These are phyloP conservation scores for Suhomyces yuchorum DNA, from an alignment of 1,139 yeast genomes.

Conservation along the genomic window DNA sequence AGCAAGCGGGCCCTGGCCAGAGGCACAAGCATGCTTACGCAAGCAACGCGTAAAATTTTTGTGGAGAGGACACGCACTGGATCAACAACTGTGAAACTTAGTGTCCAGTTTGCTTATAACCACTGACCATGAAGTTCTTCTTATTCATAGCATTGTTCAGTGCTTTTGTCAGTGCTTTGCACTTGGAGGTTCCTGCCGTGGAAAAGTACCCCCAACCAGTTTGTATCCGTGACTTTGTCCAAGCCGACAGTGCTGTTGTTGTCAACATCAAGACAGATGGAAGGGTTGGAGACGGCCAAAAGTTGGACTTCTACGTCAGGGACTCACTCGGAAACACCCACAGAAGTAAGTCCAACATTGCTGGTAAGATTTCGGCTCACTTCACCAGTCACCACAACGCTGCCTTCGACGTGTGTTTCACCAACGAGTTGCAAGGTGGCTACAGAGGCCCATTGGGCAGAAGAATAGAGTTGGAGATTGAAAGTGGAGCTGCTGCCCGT, in stretches of 20 bases:
- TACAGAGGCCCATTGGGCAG: constrained; percentile 39
- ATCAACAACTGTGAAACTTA: constrained; percentile 4
- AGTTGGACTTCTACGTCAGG: constrained; percentile 59
- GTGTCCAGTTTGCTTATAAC: not conserved
- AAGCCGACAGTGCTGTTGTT: constrained; percentile 81
- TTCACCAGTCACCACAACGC: constrained; percentile 84
- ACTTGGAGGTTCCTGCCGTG: constrained; percentile 43
- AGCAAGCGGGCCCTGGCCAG: not conserved
- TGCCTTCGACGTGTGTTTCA: constrained; percentile 89
- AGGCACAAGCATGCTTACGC: constrained; percentile 3
- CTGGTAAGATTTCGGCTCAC: constrained; percentile 69
- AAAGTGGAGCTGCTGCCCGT: constrained; percentile 94
- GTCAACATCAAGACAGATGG: constrained; percentile 78
- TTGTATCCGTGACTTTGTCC: constrained; percentile 90
- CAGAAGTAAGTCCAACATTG: constrained; percentile 63
- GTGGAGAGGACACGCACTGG: constrained; percentile 11
- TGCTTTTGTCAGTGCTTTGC: constrained; percentile 33
- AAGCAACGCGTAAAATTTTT: constrained; percentile 10
- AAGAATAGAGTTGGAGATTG: constrained; percentile 85
- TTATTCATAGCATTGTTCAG: constrained; percentile 17
- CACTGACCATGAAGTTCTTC: constrained; percentile 15
- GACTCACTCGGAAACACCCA: constrained; percentile 74
- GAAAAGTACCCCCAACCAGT: constrained; percentile 38
- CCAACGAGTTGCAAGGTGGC: constrained; percentile 54
- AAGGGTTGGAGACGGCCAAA: constrained; percentile 80